These are phyloP conservation scores for Mycosarcoma maydis DNA, from an alignment of 1,284 basidiomycete genomes.

Conservation along the genomic window DNA sequence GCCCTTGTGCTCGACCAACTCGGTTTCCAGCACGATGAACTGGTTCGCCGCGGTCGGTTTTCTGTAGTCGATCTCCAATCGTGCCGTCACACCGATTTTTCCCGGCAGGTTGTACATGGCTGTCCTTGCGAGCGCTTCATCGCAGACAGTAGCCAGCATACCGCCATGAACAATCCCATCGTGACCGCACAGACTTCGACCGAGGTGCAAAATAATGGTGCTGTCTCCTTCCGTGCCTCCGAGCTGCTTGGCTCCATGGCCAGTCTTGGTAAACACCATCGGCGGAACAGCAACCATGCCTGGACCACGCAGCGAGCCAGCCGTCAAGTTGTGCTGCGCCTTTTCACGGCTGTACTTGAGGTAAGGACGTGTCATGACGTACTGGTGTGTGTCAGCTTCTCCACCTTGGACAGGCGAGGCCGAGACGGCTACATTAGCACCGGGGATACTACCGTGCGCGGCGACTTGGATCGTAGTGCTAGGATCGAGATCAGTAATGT, in stretches of 20 bases:
- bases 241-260: constrained; percentile 41
- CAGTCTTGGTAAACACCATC: constrained; percentile 61
- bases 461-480: constrained; percentile 32
- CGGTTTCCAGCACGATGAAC: constrained; percentile 75
- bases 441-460: constrained; percentile 22
- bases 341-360: constrained; percentile 75
- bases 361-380: constrained; percentile 75
- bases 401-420: constrained; percentile 38
- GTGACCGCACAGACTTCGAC: constrained; percentile 84
- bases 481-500: constrained; percentile 29
- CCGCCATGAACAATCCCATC: constrained; percentile 95
- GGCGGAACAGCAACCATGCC: constrained; percentile 61
- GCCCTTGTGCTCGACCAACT: constrained; percentile 75
- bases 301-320: constrained; percentile 83
- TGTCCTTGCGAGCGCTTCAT: constrained; percentile 84
- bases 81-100: constrained; percentile 90
- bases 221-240: constrained; percentile 62
- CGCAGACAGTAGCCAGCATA: constrained; percentile 85
- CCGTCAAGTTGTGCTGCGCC: constrained; percentile 81
- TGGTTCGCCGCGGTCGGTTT: constrained; percentile 66
- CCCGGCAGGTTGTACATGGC: constrained; percentile 75
- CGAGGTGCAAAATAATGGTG: constrained; percentile 78
- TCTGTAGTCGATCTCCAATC: constrained; percentile 66
- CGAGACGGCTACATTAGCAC: constrained; percentile 19
- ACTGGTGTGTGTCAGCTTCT: constrained; percentile 45